Evolutionary conservation across 176 grass and related monocot genomes (phyloP).

Genomic region (Oryza brachyantha): DNA sequence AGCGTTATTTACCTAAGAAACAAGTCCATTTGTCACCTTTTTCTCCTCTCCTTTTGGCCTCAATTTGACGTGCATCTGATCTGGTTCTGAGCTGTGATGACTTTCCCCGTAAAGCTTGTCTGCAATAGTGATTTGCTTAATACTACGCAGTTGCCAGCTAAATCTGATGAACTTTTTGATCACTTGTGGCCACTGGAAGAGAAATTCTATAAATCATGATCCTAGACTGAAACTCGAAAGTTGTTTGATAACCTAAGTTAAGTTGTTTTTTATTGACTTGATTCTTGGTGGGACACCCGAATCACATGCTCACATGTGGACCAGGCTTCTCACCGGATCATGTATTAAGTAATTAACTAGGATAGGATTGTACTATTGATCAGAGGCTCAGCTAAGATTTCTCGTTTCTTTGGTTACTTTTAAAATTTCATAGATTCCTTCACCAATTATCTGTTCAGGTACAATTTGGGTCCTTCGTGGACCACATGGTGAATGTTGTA

Average conservation of each 20-base stretch:
- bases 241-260: slow-evolving; percentile 22
- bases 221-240: background rate
- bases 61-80: slow-evolving; percentile 41
- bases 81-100: slow-evolving; percentile 37
- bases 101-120: slow-evolving; percentile 33
- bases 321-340: slow-evolving; percentile 33
- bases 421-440: background rate
- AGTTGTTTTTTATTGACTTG: slow-evolving; percentile 27
- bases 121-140: slow-evolving; percentile 1
- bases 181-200: slow-evolving; percentile 14
- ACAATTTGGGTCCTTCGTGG: background rate
- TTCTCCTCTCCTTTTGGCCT: background rate
- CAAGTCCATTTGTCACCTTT: slow-evolving; percentile 6
- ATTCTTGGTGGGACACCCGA: slow-evolving; percentile 34
- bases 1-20: slow-evolving; percentile 16
- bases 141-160: slow-evolving; percentile 24
- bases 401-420: background rate
- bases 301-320: slow-evolving; percentile 37
- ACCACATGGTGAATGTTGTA: background rate
- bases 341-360: background rate
- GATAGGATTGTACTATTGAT: background rate
- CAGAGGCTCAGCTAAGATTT: slow-evolving; percentile 5
- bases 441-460: background rate
- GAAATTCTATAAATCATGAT: background rate
- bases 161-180: slow-evolving; percentile 17